Evolutionary conservation across 495 filamentous ascomycete genomes (phyloP), one percentile per base, ranked within the genome.

Genomic region (Penicillium antarcticum): DNA sequence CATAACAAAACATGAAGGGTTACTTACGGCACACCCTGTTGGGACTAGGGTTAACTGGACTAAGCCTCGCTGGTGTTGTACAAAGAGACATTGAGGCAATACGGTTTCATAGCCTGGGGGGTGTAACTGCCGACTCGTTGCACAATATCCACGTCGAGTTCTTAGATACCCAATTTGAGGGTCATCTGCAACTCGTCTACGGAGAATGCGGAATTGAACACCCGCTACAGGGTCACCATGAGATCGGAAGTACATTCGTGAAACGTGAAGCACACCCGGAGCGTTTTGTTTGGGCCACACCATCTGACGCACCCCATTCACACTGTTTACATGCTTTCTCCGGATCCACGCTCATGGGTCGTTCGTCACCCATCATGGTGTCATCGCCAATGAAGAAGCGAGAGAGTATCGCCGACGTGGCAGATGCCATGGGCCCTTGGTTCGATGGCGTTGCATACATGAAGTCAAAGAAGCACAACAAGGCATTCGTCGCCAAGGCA

Each of bases 371-470:
- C 4, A 53, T 70, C 24, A 32, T 11, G 11, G 51, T 70, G 0
- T 42, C 57, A 0, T 45, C 56, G 4, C 48, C 59, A 0, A 39
- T 65, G 4, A 18, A 13, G 9, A 58, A 57, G 26, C 63, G 68
- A 5, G 56, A 65, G 41, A 65, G 53, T n/a, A 61, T 67, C 29
- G 65, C 66, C 1, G 63, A 71, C 41, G 64, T 69, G 19, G 63
- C 68, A 11, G 85, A 88, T 56, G 60, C 67, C n/a, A 69, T 67
- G 62, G 85, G 85, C 0, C 82, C 85, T 0, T 87, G 85, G 84
- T 87, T 87, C 36, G 82, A 87, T 55, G 84, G 85, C 5, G 82
- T 88, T 13, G 76, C 75, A 26, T 76, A 83, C 48, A 72, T 88
- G 53, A 69, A 82, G 48, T 66, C 70, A 19, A 82, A 79, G 55